Conservation (phyloP, 768 basidiomycete species). For the Lenzites betulinus region DNA sequence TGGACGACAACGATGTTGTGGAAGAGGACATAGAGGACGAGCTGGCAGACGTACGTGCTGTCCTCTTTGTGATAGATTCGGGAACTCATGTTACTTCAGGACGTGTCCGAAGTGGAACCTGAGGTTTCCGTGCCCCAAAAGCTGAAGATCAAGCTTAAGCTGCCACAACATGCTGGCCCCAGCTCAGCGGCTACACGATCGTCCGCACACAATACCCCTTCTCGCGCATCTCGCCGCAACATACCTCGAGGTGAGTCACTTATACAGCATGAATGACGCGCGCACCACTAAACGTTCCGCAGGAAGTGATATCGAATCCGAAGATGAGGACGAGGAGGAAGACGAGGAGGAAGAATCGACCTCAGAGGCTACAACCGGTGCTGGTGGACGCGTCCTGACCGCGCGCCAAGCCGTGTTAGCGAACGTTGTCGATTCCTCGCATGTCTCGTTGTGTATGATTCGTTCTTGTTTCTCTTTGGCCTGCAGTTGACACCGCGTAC, state of each 20-base stretch:
- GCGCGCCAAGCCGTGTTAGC: slow-evolving; percentile 70
- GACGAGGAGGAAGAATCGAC: slow-evolving; percentile 43
- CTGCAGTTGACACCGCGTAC: neutral
- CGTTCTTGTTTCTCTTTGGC: no score
- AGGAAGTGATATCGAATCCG: slow-evolving; percentile 47
- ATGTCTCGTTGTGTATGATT: slow-evolving; percentile 67
- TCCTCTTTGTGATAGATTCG: neutral
- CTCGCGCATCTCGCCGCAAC: slow-evolving; percentile 22
- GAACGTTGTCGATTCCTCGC: slow-evolving; percentile 65
- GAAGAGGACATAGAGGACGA: slow-evolving; percentile 36
- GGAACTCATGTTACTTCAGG: slow-evolving; percentile 22
- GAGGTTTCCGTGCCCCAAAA: slow-evolving; percentile 34
- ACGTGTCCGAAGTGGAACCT: slow-evolving; percentile 35
- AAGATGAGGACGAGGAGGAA: slow-evolving; percentile 44
- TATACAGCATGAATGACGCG: neutral
- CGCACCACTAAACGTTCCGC: neutral
- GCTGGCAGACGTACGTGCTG: slow-evolving; percentile 24
- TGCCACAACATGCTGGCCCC: slow-evolving; percentile 38
- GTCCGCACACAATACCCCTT: slow-evolving; percentile 7
- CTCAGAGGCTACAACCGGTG: slow-evolving; percentile 28
- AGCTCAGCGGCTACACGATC: slow-evolving; percentile 4
- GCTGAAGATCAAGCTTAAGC: slow-evolving; percentile 64
- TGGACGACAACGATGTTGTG: slow-evolving; percentile 43
- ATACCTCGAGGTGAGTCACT: slow-evolving; percentile 20
- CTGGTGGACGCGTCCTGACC: slow-evolving; percentile 36